Base-by-base conservation (phyloP, 805 yeast genomes). In the Blastobotrys terrestris region DNA sequence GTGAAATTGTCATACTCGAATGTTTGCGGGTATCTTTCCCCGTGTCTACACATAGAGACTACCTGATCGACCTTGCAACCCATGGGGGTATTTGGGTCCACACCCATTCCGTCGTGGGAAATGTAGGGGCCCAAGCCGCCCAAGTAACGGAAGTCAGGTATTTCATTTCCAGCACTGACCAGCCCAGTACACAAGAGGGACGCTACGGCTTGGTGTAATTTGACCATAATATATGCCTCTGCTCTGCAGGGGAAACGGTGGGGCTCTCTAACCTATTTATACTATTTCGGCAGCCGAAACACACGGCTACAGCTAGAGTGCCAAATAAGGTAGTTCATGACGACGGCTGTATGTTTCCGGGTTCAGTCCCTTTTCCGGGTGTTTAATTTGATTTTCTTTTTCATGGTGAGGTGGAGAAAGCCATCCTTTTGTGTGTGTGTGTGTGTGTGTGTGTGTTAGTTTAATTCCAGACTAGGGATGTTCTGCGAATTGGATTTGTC, bases 31-130 rank as follows among this genome's bases (percentile, higher is more conserved):
- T 49, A 49, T 31, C 52, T 43, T 31, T 43, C 48, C 13, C 48
- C 52, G 31, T 49, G 52, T 18, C 52, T 26, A 7, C 31, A 15
- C 21, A 49, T 16, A 21, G 44, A 2, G 2, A 49, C 16, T 13
- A 44, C 52, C 16, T 43, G 52, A 19, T 22, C 44, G 11, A 49
- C 44, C 13, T 11, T 13, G 31, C 52, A 49, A 13, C n/a, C 39
- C 8, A 3, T 31, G 13, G 87, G 87, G 7, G 15, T 15, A 14
- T 14, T 15, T 13, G 44, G 43, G 46, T 73, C 70, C 45, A 81
- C 75, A 13, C 86, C 85, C 54, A 61, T 73, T 0, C 84, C 82
- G 3, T 72, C 69, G 8, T 13, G 47, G 19, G 40, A 13, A 20
- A 49, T 41, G 39, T 42, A 49, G 1, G 52, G 52, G 48, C 52